Evolutionary conservation across 1,284 basidiomycete genomes (phyloP).

Genomic region (Takashimella tepidaria): DNA sequence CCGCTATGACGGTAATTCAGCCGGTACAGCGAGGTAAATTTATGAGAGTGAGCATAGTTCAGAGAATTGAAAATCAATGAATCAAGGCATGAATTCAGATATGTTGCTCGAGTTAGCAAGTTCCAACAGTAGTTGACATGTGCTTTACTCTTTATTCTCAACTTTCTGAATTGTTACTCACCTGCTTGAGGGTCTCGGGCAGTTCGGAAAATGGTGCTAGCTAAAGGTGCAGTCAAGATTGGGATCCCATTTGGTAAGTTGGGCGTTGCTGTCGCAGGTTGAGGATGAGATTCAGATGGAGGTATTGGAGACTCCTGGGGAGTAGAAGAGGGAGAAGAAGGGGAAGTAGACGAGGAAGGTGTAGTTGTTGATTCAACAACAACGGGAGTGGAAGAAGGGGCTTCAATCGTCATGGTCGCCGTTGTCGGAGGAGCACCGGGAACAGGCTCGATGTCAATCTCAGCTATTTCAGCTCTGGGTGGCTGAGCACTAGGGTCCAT

Average conservation of each 20-base stretch:
- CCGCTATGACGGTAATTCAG: too few relatives aligned
- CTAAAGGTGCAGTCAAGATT: slow-evolving; percentile 7
- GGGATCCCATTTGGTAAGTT: neutral
- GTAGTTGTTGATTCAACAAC: neutral
- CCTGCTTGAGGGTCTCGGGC: slow-evolving; percentile 6
- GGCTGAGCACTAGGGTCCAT: slow-evolving; percentile 46
- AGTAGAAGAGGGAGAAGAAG: neutral
- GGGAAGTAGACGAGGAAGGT: neutral
- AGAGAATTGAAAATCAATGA: too few relatives aligned
- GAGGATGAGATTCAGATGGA: neutral
- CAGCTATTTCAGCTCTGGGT: slow-evolving; percentile 32
- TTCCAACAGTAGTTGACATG: too few relatives aligned
- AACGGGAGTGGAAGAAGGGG: neutral
- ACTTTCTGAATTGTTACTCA: neutral
- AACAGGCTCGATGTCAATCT: slow-evolving; percentile 37
- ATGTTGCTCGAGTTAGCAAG: too few relatives aligned
- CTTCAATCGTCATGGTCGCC: neutral
- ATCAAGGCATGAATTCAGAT: too few relatives aligned
- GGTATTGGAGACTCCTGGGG: too few relatives aligned
- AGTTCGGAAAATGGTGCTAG: slow-evolving; percentile 13
- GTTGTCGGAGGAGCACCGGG: neutral
- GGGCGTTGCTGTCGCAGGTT: neutral
- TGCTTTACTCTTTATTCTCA: neutral
- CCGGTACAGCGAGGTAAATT: too few relatives aligned
- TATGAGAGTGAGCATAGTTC: too few relatives aligned